Evolutionary conservation across 2,329 filamentous ascomycete genomes (phyloP).

Genomic region (Xylariaceae sp.): DNA sequence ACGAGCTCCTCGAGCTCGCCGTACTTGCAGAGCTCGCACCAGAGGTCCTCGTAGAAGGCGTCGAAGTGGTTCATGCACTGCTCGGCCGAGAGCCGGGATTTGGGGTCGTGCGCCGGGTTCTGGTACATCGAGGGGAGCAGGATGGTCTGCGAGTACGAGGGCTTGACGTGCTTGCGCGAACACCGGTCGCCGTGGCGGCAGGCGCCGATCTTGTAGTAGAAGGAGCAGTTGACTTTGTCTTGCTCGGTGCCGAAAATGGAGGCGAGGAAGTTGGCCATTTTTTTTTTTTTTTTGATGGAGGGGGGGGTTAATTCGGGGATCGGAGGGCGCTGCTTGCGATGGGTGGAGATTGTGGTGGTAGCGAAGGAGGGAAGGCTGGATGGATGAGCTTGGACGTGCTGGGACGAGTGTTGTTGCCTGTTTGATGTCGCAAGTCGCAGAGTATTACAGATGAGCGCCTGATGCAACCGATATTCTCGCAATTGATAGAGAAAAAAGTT

Average conservation of each 20-base stretch:
- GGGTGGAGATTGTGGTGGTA: neutral
- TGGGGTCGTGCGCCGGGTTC: slow-evolving; percentile 94
- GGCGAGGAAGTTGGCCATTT: slow-evolving; percentile 96
- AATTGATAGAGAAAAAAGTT: no score
- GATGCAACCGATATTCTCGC: no score
- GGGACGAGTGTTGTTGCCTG: no score
- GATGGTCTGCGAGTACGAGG: slow-evolving; percentile 95
- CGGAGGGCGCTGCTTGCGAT: neutral
- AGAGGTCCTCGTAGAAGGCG: slow-evolving; percentile 99
- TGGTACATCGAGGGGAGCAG: slow-evolving; percentile 98
- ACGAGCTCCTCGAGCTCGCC: slow-evolving; percentile 96
- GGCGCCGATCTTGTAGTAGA: slow-evolving; percentile 99
- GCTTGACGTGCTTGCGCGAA: slow-evolving; percentile 98
- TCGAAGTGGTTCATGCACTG: slow-evolving; percentile 99
- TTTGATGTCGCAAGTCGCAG: no score
- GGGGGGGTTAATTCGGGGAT: neutral
- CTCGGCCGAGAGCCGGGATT: slow-evolving; percentile 92
- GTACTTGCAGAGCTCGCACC: slow-evolving; percentile 99
- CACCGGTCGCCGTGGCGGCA: slow-evolving; percentile 98
- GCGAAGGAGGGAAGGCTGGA: neutral
- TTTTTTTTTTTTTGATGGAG: slow-evolving; percentile 1
- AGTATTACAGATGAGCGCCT: no score
- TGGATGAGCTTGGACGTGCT: no score
- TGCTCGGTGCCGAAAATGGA: slow-evolving; percentile 99
- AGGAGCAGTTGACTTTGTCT: slow-evolving; percentile 99